These are phyloP conservation scores for Phylloporus sp. DNA, from an alignment of 1,284 basidiomycete species.

Conservation along the genomic window DNA sequence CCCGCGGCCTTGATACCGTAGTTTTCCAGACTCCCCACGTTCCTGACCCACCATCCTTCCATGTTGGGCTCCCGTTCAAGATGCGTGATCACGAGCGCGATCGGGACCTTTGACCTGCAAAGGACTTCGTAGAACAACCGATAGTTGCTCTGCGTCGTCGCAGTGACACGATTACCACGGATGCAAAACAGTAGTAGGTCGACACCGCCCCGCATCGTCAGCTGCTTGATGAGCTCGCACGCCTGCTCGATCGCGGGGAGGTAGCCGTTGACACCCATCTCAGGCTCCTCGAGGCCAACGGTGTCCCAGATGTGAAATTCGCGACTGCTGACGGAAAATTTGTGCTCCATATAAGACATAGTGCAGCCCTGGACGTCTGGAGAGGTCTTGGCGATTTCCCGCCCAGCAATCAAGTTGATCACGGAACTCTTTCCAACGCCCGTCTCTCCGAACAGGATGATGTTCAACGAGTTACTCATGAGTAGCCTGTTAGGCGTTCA, in stretches of 20 bases:
- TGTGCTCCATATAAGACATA: conserved; percentile 37
- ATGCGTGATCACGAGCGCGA: conserved; percentile 48
- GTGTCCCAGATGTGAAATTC: conserved; percentile 47
- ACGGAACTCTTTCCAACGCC: conserved; percentile 45
- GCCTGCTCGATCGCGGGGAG: conserved; percentile 45
- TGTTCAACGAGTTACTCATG: conserved; percentile 37
- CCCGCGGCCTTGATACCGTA: conserved; percentile 34
- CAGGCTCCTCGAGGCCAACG: conserved; percentile 48
- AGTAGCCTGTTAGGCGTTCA: conserved; percentile 24
- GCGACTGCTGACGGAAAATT: conserved; percentile 24
- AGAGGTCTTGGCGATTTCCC: conserved; percentile 32
- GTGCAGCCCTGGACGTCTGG: conserved; percentile 39
- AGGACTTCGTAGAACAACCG: conserved; percentile 46
- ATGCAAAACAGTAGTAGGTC: conserved; percentile 50
- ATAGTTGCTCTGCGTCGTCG: conserved; percentile 46
- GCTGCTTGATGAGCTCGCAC: conserved; percentile 42
- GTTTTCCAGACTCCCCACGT: conserved; percentile 28
- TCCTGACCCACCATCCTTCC: conserved; percentile 43
- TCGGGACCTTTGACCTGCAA: conserved; percentile 44
- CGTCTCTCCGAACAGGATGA: conserved; percentile 43
- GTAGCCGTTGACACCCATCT: conserved; percentile 33
- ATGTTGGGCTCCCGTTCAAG: conserved; percentile 44
- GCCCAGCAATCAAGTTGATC: conserved; percentile 43
- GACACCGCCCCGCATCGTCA: conserved; percentile 42
- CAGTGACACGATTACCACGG: conserved; percentile 43